Conservation (phyloP, 371 early-diverging fungal genomes). For the Circinella minor region DNA sequence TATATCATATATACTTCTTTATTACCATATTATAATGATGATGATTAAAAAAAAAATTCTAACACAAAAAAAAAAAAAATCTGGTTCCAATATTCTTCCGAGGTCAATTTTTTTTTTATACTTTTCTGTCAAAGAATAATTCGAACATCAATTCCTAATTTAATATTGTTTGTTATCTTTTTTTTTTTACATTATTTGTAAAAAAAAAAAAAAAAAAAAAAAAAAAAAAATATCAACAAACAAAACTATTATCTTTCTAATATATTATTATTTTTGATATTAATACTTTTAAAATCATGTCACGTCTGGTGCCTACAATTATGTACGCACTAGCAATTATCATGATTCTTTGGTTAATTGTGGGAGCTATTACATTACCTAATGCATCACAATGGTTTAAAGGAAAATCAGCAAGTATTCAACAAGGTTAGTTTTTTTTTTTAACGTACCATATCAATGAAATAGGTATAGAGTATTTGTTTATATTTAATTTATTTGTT, state of each 20-base stretch:
- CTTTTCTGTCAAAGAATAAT: neutral
- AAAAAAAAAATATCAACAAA: no score
- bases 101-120: neutral
- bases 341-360: constrained; percentile 25
- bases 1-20: no score
- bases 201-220: no score
- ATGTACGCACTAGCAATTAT: constrained; percentile 23
- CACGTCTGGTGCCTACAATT: constrained; percentile 19
- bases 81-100: neutral
- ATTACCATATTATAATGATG: no score
- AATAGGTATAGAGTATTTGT: neutral
- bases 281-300: constrained; percentile 8
- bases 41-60: no score
- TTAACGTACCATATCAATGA: no score
- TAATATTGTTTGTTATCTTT: neutral
- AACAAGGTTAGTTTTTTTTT: constrained; percentile 19
- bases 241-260: neutral
- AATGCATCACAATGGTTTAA: constrained; percentile 28
- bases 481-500: no score
- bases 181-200: neutral
- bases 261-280: no score
- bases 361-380: constrained; percentile 27
- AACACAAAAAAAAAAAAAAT: neutral
- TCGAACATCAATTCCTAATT: neutral
- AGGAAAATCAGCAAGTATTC: constrained; percentile 19